Base-by-base conservation (phyloP, 805 yeast genomes). In the Tetrapisispora arboricola region DNA sequence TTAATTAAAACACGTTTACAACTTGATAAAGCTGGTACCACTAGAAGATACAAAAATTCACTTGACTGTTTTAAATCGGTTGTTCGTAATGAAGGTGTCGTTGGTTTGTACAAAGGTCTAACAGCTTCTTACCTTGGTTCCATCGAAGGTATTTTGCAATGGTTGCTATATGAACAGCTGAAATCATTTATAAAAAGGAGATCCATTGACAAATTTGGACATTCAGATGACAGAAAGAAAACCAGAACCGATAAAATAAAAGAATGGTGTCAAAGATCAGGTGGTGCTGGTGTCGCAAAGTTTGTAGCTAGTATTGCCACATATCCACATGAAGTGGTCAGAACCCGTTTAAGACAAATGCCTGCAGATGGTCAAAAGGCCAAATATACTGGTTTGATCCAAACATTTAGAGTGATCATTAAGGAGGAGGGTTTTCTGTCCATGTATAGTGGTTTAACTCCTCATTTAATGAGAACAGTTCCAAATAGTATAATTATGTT, bases 401-500 rank as follows among this genome's bases (percentile, higher is more conserved):
- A 87, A 63, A 84, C 95, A 53, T 88, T 92, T 68, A 77, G 70
- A 55, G 67, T 87, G 24, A 77, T 92, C n/a, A 65, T 86, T 15
- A 84, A 80, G 54, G 96, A 92, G 56, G 98, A 92, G 65, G 98
- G 99, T 1, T 63, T 90, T 39, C 80, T 73, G 7, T 82, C 95
- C 11, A 83, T 92, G 86, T 92, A 92, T 59, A 96, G 99, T 42
- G 99, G 99, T 1, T 70, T 92, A 54, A 92, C 99, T 1, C 96
- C 99, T 4, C 99, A 92, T 64, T 67, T 92, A 54, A 73, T 92
- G 67, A 76, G 98, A 63, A 92, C 98, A 0, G 98, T 92, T 39
- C 99, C 99, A 3, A 92, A 92, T 64, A 84, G 95, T 55, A 87
- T 92, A 58, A 90, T 92, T 51, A 92, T 92, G 98, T 92, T 92